phyloP scores from a whole-genome alignment of 2,329 filamentous ascomycete genomes.

The Trichophyton equinum region DNA sequence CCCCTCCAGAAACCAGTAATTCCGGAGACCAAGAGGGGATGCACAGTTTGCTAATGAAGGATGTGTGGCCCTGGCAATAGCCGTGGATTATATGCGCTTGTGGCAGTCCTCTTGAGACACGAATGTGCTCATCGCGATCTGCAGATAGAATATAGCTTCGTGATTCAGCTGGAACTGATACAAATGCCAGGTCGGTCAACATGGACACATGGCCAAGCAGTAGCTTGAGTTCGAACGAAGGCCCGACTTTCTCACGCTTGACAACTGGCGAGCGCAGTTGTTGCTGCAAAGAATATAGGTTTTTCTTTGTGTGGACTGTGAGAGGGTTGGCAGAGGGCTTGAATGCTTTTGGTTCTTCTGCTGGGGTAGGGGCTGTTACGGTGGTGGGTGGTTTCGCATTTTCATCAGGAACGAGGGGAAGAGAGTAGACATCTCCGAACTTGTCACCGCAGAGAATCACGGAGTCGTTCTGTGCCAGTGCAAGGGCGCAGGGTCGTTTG shows the following conservation, averaged over 20 bases:
- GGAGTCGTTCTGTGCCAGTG: constrained; percentile 53
- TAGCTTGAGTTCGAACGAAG: constrained; percentile 59
- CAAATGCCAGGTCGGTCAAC: constrained; percentile 61
- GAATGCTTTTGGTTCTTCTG: constrained; percentile 24
- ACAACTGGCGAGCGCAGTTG: constrained; percentile 39
- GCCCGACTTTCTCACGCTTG: constrained; percentile 35
- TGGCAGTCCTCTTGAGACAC: constrained; percentile 66
- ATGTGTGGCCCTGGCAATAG: constrained; percentile 77
- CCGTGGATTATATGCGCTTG: constrained; percentile 80
- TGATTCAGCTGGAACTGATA: constrained; percentile 34
- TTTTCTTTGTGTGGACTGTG: constrained; percentile 52
- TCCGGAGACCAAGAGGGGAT: constrained; percentile 45
- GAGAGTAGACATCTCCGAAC: constrained; percentile 87
- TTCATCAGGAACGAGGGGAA: constrained; percentile 52
- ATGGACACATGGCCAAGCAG: constrained; percentile 91
- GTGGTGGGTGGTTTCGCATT: constrained; percentile 23
- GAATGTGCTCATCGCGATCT: constrained; percentile 72
- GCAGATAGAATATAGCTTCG: constrained; percentile 52
- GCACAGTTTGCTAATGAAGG: constrained; percentile 70
- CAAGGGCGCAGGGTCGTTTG: constrained; percentile 71
- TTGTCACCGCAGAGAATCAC: constrained; percentile 82
- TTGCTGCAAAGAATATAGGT: constrained; percentile 44
- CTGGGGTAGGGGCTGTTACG: constrained; percentile 11
- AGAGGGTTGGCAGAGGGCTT: constrained; percentile 43
- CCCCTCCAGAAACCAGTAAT: constrained; percentile 73